A percentile compares a stretch with the other conserved stretches of the same genome.
These are phyloP conservation scores for Favolaschia claudopus DNA, from an alignment of 768 basidiomycete species.

Conservation along the genomic window DNA sequence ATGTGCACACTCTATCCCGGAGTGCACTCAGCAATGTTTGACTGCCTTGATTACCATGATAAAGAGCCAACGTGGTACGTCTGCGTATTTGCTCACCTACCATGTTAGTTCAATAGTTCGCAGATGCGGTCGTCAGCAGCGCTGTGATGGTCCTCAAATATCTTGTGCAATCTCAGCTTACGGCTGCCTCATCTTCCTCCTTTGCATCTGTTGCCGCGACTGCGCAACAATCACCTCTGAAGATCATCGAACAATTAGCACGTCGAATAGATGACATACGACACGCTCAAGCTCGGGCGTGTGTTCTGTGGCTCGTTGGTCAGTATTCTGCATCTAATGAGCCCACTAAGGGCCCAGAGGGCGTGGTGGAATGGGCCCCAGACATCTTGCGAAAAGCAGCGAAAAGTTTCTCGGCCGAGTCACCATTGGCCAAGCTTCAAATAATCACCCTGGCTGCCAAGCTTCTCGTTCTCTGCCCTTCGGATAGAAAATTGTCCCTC, in stretches of 20 bases:
- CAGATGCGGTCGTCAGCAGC: conserved; percentile 79
- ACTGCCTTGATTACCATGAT: conserved; percentile 82
- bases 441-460: conserved; percentile 88
- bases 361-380: conserved; percentile 82
- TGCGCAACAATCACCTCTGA: conserved; percentile 53
- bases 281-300: conserved; percentile 84
- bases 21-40: conserved; percentile 75
- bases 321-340: conserved; percentile 70
- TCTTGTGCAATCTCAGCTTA: conserved; percentile 76
- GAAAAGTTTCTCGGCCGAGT: conserved; percentile 57
- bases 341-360: conserved; percentile 50
- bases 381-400: conserved; percentile 86
- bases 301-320: conserved; percentile 92
- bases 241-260: conserved; percentile 83
- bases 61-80: conserved; percentile 74
- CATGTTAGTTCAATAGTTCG: neutral
- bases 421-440: conserved; percentile 79
- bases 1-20: conserved; percentile 73
- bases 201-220: conserved; percentile 33
- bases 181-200: conserved; percentile 29
- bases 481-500: conserved; percentile 55
- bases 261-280: conserved; percentile 79
- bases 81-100: neutral
- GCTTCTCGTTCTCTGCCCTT: conserved; percentile 73
- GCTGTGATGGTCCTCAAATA: conserved; percentile 88